Base-by-base conservation (phyloP, 768 basidiomycete species). In the Lepiota brunneoincarnata region DNA sequence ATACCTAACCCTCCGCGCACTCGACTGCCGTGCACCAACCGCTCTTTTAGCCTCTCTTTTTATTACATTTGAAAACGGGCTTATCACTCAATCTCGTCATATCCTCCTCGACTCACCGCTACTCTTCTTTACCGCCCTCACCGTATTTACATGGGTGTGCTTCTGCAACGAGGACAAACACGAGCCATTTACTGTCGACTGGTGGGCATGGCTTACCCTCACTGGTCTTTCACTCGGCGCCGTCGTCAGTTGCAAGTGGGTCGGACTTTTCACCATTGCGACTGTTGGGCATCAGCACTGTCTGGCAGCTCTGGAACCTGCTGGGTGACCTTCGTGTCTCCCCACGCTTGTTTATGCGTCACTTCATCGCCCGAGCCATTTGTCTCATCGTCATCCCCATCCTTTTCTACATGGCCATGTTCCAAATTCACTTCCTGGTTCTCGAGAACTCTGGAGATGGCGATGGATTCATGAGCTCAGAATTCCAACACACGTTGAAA, bases 101-200 rank as follows among this genome's bases (percentile, higher is more conserved):
- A 98, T 99, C 69, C 89, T 99, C 43, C 88, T 99, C 67, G 97
- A 99, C 70, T 94, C 94, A 14, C 95, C 94, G n/a, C 81, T 99
- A 59, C 81, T 99, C 62, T 98, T 99, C 79, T 99, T 98, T 76
- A 98, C 95, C 20, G 92, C 92, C 0, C 83, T 97, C 26, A 88
- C 93, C 2, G 74, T 79, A 45, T 93, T 95, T 69, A 70, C 91
- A 51, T 99, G 94, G 87, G 80, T 84, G 58, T 84, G 89, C 1
- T 99, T 99, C 74, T 87, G 81, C 67, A 94, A 93, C 71, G 93
- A 96, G 69, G 89, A 97, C 74, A 87, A 83, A 66, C 78, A 86
- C 49, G 76, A 83, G 46, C 86, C 93, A 0, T 99, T 98, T 71
- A 87, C 89, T 1, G 74, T 82, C 9, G 70, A 75, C 2, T 98